These are phyloP conservation scores for Amanita jacksonii DNA, from an alignment of 768 basidiomycete genomes.

Conservation along the genomic window DNA sequence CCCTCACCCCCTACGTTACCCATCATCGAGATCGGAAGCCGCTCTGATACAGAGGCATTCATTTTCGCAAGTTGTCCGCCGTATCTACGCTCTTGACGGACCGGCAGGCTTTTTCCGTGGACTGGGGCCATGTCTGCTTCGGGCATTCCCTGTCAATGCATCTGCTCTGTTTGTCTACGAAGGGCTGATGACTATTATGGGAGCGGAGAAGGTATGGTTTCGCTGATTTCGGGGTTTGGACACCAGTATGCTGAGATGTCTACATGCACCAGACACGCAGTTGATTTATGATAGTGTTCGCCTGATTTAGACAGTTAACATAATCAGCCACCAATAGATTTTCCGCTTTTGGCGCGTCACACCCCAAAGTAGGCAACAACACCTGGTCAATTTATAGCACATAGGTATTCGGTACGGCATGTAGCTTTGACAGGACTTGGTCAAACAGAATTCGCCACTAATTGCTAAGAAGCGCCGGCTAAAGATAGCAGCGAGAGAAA, in stretches of 20 bases:
- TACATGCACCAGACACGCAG: slow-evolving; percentile 8
- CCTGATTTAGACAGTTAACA: slow-evolving; percentile 4
- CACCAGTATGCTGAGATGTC: slow-evolving; percentile 1
- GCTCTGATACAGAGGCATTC: slow-evolving; percentile 29
- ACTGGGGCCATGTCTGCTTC: slow-evolving; percentile 53
- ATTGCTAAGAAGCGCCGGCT: slow-evolving; percentile 7
- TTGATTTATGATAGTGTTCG: not conserved
- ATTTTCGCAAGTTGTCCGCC: slow-evolving; percentile 38
- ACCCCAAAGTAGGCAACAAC: slow-evolving; percentile 18
- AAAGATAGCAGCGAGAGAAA: slow-evolving; percentile 74
- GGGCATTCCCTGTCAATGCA: slow-evolving; percentile 75
- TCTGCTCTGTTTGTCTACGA: slow-evolving; percentile 76
- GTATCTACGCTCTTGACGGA: slow-evolving; percentile 46
- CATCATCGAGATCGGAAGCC: slow-evolving; percentile 19
- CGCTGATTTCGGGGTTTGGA: slow-evolving; percentile 18
- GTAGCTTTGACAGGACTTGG: too few species aligned
- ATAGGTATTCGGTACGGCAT: too few species aligned
- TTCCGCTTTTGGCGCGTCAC: slow-evolving; percentile 24
- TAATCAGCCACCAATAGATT: slow-evolving; percentile 2
- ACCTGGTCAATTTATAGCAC: not conserved
- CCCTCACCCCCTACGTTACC: slow-evolving; percentile 37
- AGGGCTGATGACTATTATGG: slow-evolving; percentile 53
- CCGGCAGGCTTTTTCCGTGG: slow-evolving; percentile 54
- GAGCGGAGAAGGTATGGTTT: slow-evolving; percentile 50
- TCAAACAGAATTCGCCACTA: not conserved